These are phyloP conservation scores for Solanum peruvianum DNA, from an alignment of 257 asterid species.

Conservation along the genomic window DNA sequence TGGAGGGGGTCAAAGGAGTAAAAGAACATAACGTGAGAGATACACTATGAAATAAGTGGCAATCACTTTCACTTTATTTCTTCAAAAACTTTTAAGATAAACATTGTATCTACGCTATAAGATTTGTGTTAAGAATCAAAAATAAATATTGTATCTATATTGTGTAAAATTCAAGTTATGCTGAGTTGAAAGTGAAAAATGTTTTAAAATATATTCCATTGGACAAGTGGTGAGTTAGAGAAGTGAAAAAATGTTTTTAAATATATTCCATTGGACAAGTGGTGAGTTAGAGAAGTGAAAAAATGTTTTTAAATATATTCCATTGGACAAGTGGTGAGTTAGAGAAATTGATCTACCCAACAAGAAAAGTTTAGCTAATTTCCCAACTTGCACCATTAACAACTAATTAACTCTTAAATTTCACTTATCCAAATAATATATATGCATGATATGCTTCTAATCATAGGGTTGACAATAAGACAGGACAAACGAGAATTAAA, in stretches of 20 bases:
- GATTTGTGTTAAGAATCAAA: neutral
- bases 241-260: neutral
- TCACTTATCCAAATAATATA: neutral
- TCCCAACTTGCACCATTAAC: neutral
- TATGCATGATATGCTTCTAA: neutral
- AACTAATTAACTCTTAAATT: neutral
- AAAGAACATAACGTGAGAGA: neutral
- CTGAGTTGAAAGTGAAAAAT: neutral
- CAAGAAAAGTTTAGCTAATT: neutral
- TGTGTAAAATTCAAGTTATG: neutral
- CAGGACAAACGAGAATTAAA: neutral
- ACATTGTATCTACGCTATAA: neutral
- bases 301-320: neutral
- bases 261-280: too few species aligned
- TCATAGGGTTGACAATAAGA: neutral
- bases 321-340: neutral
- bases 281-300: neutral
- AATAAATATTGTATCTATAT: neutral
- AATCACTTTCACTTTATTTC: neutral
- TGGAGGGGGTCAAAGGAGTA: neutral
- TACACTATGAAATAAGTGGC: neutral
- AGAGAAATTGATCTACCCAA: neutral
- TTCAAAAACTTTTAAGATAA: neutral
- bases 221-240: too few species aligned
- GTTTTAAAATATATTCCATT: too few species aligned